phyloP scores from a whole-genome alignment of 148 eudicot genomes.

The Nyssa sinensis region DNA sequence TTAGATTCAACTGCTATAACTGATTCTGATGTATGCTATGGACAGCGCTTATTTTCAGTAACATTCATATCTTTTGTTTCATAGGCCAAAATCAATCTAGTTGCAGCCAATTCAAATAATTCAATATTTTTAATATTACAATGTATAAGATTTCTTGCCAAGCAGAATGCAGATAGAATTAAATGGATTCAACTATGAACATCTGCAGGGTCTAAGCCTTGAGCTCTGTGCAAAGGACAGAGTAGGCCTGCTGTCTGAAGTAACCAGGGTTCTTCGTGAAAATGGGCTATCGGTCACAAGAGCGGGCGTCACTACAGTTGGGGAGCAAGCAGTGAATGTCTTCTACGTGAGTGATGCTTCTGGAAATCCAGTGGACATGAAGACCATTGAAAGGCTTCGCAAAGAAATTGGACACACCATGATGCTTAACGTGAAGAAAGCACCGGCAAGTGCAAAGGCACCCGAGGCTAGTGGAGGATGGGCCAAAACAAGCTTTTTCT shows the following conservation, averaged over 20 bases:
- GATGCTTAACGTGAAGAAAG: conserved; percentile 76
- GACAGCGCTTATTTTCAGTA: not conserved
- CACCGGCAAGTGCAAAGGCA: conserved; percentile 31
- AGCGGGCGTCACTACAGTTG: conserved; percentile 69
- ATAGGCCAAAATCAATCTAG: not conserved
- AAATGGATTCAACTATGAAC: not conserved
- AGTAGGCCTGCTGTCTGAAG: conserved; percentile 62
- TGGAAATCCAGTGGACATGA: conserved; percentile 62
- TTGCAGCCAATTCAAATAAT: not conserved
- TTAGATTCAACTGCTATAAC: not conserved
- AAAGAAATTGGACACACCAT: conserved; percentile 63
- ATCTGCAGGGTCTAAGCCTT: conserved; percentile 52
- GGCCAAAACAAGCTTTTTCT: conserved; percentile 78
- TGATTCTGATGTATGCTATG: not conserved
- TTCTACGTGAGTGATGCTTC: conserved; percentile 74
- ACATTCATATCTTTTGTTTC: not conserved
- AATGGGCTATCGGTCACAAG: conserved; percentile 65
- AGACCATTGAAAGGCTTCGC: conserved; percentile 58
- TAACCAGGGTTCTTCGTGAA: conserved; percentile 60
- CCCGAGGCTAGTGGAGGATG: conserved; percentile 49
- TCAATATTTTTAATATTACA: not conserved
- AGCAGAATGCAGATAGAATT: not conserved
- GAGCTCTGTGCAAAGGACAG: conserved; percentile 68
- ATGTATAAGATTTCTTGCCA: no score
- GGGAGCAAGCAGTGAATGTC: conserved; percentile 57